phyloP scores from a whole-genome alignment of 2,329 filamentous ascomycete species.

The Cryphonectria naterciae region DNA sequence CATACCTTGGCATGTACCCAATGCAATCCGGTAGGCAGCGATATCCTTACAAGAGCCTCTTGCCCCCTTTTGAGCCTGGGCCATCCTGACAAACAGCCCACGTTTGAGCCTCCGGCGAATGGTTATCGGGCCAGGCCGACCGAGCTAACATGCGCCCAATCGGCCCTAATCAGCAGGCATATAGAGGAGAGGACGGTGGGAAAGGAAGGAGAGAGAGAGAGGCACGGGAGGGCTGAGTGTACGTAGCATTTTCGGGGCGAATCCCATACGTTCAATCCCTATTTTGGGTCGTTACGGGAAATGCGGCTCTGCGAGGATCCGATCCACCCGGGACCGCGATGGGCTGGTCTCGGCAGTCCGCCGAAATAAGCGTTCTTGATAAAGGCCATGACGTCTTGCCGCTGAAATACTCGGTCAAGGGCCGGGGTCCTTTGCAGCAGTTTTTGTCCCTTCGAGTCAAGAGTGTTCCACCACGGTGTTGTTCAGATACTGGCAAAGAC shows the following conservation, averaged over 20 bases:
- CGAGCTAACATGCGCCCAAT: background rate
- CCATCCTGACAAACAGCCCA: background rate
- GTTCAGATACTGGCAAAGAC: conserved; percentile 15
- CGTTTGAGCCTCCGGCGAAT: too few species aligned
- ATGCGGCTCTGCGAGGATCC: conserved; percentile 27
- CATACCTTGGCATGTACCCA: background rate
- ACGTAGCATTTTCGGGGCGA: background rate
- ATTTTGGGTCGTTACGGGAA: conserved; percentile 16
- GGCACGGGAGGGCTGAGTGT: background rate
- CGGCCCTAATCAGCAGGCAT: conserved; percentile 12
- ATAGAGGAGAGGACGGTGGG: background rate
- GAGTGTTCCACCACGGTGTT: conserved; percentile 19
- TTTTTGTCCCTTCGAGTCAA: background rate
- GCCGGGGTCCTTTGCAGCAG: background rate
- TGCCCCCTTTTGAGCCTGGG: background rate
- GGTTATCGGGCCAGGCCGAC: conserved; percentile 1
- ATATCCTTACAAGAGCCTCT: background rate
- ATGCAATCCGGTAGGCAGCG: too few species aligned
- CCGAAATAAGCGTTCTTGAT: conserved; percentile 22
- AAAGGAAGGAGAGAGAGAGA: background rate
- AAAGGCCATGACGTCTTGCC: conserved; percentile 27
- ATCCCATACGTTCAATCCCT: background rate
- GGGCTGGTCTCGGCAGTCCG: conserved; percentile 25
- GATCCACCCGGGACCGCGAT: conserved; percentile 23
- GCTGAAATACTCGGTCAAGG: conserved; percentile 29